Base-by-base conservation (phyloP, 2,329 filamentous ascomycete species). In the Xylaria multiplex region DNA sequence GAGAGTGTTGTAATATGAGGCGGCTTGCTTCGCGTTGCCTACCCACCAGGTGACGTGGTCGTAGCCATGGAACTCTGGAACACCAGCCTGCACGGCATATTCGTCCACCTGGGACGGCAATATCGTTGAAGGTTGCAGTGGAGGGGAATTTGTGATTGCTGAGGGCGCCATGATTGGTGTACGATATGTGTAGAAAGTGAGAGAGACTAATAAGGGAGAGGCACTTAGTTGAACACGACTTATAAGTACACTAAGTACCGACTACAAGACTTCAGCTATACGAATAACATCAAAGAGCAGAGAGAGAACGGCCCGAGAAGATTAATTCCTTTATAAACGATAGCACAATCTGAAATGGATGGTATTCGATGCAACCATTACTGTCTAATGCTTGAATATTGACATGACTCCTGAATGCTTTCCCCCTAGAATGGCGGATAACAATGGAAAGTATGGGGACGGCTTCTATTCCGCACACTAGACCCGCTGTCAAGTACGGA, bases 21-120 rank as follows among this genome's bases (percentile, higher is more conserved):
- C 94, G 2, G 93, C 93, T 83, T 97, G 94, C 82, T 97, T 97
- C 73, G 95, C 94, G 77, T 98, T 98, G 77, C 94, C 93, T 35
- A 97, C 95, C 83, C 93, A 97, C 94, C 94, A 97, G 72, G 93
- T 94, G 63, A 97, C 88, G 80, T 97, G 92, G 81, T 97, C 93
- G 79, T 97, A 97, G 76, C 93, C 93, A 67, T 88, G 87, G 82
- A 97, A 94, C 77, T 84, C 86, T 73, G 79, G 79, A 68, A 73
- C 81, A 73, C 73, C 84, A 56, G 75, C 81, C 73, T 86, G 83
- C 53, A 87, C 81, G 67, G 85, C 83, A 73, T 83, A 86, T 73
- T 86, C 86, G 19, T 83, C 83, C 73, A 85, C 85, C 65, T 78
- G 76, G 49, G 77, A 74, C 46, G 77, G 72, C 61, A 79, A 77